Evolutionary conservation across 2,329 filamentous ascomycete species (phyloP).

Genomic region (Penicillium fuscoglaucum): DNA sequence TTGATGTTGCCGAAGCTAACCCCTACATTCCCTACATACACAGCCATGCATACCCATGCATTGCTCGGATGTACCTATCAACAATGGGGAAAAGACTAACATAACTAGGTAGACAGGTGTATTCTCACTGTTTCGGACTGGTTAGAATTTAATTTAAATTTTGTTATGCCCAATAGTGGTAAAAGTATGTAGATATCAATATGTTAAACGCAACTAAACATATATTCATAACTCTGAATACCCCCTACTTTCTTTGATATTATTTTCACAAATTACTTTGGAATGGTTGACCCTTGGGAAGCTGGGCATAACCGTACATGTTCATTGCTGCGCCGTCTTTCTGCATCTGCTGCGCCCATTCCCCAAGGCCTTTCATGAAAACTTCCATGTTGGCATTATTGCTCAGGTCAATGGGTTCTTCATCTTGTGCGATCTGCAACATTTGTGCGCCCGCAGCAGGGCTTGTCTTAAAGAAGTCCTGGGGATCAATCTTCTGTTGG

Average conservation of each 20-base stretch:
- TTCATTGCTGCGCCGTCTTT: neutral
- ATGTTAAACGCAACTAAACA: neutral
- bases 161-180: too few species aligned
- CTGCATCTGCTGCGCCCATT: constrained; percentile 1
- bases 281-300: neutral
- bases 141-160: neutral
- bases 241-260: neutral
- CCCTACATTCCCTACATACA: neutral
- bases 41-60: neutral
- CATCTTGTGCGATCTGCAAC: constrained; percentile 25
- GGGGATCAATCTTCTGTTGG: constrained; percentile 73
- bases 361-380: neutral
- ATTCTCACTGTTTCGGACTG: too few species aligned
- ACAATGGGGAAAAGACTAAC: neutral
- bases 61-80: neutral
- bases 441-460: constrained; percentile 23
- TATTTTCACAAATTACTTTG: neutral
- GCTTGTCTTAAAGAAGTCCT: constrained; percentile 76
- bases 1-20: neutral
- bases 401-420: constrained; percentile 27
- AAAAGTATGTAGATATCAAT: neutral
- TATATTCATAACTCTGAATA: neutral
- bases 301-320: neutral
- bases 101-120: too few species aligned
- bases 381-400: neutral